Conservation (phyloP, 805 yeast genomes). For the Yarrowia yakushimensis region DNA sequence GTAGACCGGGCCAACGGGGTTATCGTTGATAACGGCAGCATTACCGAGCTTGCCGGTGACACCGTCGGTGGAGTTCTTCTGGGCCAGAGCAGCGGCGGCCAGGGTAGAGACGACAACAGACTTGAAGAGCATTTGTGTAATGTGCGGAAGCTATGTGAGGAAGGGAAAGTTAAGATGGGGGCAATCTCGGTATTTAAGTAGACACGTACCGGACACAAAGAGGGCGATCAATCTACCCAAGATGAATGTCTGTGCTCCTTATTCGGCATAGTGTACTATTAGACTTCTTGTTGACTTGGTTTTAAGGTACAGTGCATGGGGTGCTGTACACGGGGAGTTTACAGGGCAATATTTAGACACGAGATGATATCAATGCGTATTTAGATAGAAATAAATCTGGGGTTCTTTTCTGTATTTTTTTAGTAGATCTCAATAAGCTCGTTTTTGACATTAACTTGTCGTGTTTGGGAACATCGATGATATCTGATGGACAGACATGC, state of each 20-base stretch:
- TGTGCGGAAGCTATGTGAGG: constrained; percentile 1
- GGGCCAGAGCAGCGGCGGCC: constrained; percentile 24
- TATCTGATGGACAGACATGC: not conserved
- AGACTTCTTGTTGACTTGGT: not conserved
- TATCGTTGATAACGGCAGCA: constrained; percentile 51
- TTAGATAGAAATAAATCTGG: too few species aligned
- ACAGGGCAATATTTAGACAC: not conserved
- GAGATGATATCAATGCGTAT: not conserved
- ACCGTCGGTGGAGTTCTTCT: constrained; percentile 24
- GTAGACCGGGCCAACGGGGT: constrained; percentile 51
- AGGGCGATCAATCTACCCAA: constrained; percentile 2
- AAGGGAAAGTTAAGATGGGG: not conserved
- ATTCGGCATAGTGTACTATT: constrained; percentile 3
- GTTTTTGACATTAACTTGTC: not conserved
- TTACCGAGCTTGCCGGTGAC: constrained; percentile 31
- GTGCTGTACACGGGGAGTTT: not conserved
- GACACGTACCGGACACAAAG: not conserved
- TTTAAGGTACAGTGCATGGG: constrained; percentile 22
- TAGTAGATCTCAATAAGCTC: not conserved
- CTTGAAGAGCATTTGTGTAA: constrained; percentile 22
- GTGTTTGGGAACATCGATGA: not conserved
- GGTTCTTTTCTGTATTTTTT: too few species aligned
- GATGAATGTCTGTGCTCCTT: not conserved
- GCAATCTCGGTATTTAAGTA: constrained; percentile 1
- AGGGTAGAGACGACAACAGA: constrained; percentile 18